These are phyloP conservation scores for Lachnellula willkommii DNA, from an alignment of 2,329 filamentous ascomycete species.

Conservation along the genomic window DNA sequence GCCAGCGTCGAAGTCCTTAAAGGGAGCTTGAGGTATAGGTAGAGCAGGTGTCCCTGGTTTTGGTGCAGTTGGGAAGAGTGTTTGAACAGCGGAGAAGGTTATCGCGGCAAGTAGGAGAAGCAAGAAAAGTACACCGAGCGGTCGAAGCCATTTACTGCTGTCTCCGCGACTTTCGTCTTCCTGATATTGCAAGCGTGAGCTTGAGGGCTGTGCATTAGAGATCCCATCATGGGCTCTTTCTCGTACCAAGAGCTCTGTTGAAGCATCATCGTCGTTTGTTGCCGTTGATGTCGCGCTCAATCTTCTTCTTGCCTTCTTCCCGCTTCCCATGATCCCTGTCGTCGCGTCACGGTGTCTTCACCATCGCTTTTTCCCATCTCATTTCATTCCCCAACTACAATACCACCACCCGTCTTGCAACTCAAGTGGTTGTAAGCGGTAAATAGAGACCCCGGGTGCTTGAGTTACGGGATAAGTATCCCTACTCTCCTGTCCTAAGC, in stretches of 20 bases:
- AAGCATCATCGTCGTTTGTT: background rate
- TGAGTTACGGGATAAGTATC: no score
- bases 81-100: background rate
- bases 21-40: background rate
- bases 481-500: no score
- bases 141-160: constrained; percentile 7
- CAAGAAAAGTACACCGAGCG: constrained; percentile 4
- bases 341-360: background rate
- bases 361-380: background rate
- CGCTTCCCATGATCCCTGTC: constrained; percentile 5
- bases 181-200: background rate
- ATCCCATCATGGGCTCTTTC: background rate
- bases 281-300: background rate
- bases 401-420: background rate
- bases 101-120: constrained; percentile 4
- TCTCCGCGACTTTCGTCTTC: background rate
- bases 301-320: constrained; percentile 2
- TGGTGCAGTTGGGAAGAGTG: background rate
- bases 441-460: no score
- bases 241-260: background rate
- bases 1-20: background rate
- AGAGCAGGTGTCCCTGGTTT: background rate
- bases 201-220: no score
- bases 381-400: background rate
- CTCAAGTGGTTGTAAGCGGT: background rate